Evolutionary conservation across 2,329 filamentous ascomycete species (phyloP), one percentile per base, ranked within the genome.

Genomic region (Aspergillus alliaceus): DNA sequence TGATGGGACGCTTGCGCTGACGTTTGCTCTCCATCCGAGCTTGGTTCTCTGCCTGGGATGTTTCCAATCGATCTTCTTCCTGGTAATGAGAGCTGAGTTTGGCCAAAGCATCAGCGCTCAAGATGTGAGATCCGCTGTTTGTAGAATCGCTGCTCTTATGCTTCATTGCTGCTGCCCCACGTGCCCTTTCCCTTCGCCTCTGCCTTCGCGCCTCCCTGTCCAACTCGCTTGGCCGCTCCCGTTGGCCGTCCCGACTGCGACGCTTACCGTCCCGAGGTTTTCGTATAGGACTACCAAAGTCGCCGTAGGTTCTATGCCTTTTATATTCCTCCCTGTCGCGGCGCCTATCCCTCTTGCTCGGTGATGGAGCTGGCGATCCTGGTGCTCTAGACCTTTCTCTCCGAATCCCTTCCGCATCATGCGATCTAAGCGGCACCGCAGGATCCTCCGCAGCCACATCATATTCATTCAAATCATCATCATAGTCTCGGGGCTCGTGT

Each of bases 61-160:
- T 69, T 62, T 79, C 69, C 57, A 80, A 72, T 46, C 77, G 72
- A 52, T 79, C 79, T 37, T 78, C 79, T 60, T 84, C 82, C 25
- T 82, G 79, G 72, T 90, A 87, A 53, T 84, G 75, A 50, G 84
- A 80, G 64, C 91, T 83, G 47, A 93, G 73, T 66, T 86, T 84
- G 12, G 86, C 87, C 49, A 93, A 74, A 5, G 88, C 86, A 64
- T 85, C 83, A 2, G 69, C 59, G 74, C 78, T 72, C 67, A 86
- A 66, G 14, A 79, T 58, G 58, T 75, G 72, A 1, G 74, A 75
- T 8, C 69, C 71, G 60, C 76, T 79, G 59, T 74, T 76, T 6
- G 75, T 72, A 15, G 77, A 79, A 31, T 77, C 76, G 0, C 69
- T 72, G 46, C 75, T 77, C 42, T 69, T 64, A 69, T 73, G 74